Conservation (phyloP, 106 monocot genomes). For the Posidonia australis region DNA sequence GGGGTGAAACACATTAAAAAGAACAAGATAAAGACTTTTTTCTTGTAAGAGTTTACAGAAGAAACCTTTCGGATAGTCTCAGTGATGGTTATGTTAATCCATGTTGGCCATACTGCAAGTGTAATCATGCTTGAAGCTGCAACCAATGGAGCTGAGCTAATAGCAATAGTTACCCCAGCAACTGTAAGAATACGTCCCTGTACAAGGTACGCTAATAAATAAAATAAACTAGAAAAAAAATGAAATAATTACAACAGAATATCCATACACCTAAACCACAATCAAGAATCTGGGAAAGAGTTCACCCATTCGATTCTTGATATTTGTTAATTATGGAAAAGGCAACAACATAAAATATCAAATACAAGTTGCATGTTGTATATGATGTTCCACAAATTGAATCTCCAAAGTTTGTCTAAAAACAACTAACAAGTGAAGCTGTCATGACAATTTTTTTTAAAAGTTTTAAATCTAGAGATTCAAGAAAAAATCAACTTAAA, state of each 20-base stretch:
- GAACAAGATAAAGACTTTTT: not conserved
- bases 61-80: conserved; percentile 86
- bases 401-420: no score
- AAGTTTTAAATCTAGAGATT: no score
- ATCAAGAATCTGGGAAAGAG: no score
- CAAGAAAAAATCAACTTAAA: no score
- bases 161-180: conserved; percentile 78
- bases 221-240: not conserved
- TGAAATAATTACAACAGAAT: not conserved
- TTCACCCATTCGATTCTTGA: no score
- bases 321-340: no score
- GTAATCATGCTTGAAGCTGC: conserved; percentile 62
- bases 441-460: no score
- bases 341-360: no score
- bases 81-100: conserved; percentile 67
- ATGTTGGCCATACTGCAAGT: conserved; percentile 87
- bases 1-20: not conserved
- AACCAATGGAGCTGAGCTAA: conserved; percentile 69
- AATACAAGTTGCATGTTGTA: no score
- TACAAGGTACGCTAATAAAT: conserved; percentile 4
- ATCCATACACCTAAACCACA: no score
- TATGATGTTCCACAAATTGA: no score
- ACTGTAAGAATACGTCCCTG: conserved; percentile 85
- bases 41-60: not conserved
- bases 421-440: no score